Conservation (phyloP, 169 alveolate species). For the Eimeria sp. region DNA sequence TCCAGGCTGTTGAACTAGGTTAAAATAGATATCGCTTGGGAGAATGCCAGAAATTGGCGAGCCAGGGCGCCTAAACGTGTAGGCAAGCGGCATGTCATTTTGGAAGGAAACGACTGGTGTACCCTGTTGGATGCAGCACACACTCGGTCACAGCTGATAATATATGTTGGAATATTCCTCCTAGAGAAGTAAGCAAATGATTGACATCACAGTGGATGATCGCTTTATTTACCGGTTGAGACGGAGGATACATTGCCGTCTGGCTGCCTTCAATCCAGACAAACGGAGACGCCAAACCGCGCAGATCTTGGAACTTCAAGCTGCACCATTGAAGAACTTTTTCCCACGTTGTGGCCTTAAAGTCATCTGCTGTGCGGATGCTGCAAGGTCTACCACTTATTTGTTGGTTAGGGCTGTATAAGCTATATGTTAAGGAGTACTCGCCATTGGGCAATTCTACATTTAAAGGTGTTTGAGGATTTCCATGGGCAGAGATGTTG, state of each 20-base stretch:
- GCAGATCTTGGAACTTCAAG: slow-evolving; percentile 8
- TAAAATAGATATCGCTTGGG: slow-evolving; percentile 36
- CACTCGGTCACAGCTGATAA: background rate
- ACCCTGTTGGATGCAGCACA: slow-evolving; percentile 43
- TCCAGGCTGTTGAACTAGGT: slow-evolving; percentile 71
- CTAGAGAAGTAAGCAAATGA: background rate
- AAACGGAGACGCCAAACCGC: slow-evolving; percentile 35
- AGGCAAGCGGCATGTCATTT: slow-evolving; percentile 25
- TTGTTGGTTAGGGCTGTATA: slow-evolving; percentile 46
- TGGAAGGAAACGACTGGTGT: slow-evolving; percentile 63
- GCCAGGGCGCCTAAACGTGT: slow-evolving; percentile 67
- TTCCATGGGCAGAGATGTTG: slow-evolving; percentile 50
- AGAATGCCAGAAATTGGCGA: slow-evolving; percentile 33
- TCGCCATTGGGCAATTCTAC: slow-evolving; percentile 47
- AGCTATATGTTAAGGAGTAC: slow-evolving; percentile 34
- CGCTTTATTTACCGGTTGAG: slow-evolving; percentile 16
- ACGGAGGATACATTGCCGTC: slow-evolving; percentile 60
- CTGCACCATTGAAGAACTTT: slow-evolving; percentile 38
- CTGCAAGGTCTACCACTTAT: slow-evolving; percentile 62
- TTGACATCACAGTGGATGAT: background rate
- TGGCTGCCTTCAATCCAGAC: slow-evolving; percentile 63
- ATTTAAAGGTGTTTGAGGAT: slow-evolving; percentile 32
- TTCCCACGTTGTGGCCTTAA: slow-evolving; percentile 35
- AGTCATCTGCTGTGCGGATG: slow-evolving; percentile 35
- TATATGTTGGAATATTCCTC: background rate